Evolutionary conservation across 305 asterid species (phyloP).

Genomic region (Solanum aculeatissimum): DNA sequence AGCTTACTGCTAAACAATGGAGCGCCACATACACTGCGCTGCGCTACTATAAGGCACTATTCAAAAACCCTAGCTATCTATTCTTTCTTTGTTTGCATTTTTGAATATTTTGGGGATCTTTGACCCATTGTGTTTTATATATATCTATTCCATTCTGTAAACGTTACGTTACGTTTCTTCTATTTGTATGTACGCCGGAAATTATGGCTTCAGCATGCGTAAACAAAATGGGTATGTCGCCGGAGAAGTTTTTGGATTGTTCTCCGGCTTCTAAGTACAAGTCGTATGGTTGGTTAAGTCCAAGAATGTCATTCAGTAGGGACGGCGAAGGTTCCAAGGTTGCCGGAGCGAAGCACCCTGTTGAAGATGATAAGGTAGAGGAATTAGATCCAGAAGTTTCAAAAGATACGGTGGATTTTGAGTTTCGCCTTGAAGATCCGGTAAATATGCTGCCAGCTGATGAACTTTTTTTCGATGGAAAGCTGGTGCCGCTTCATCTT

Average conservation of each 20-base stretch:
- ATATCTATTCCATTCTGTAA: not conserved
- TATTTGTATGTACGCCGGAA: slow-evolving; percentile 41
- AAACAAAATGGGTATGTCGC: slow-evolving; percentile 60
- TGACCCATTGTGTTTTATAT: not conserved
- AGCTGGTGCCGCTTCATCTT: slow-evolving; percentile 59
- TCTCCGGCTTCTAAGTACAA: slow-evolving; percentile 44
- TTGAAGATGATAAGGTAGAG: slow-evolving; percentile 5
- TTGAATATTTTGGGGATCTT: not conserved
- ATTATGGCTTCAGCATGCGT: slow-evolving; percentile 94
- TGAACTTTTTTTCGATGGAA: slow-evolving; percentile 83
- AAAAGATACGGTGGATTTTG: slow-evolving; percentile 53
- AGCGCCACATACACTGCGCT: not conserved
- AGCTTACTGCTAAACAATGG: not conserved
- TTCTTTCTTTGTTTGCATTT: not conserved
- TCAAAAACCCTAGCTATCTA: not conserved
- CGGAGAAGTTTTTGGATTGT: slow-evolving; percentile 64
- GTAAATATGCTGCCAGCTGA: slow-evolving; percentile 82
- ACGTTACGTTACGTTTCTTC: not conserved
- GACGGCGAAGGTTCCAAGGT: slow-evolving; percentile 24
- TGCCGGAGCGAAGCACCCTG: not conserved
- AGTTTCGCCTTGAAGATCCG: slow-evolving; percentile 82
- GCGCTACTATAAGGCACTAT: not conserved
- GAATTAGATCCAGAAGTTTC: slow-evolving; percentile 51
- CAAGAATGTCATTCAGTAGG: slow-evolving; percentile 50
- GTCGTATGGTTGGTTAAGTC: slow-evolving; percentile 67